Conservation (phyloP, 192 early-diverging fungal genomes). For the Thamnidium elegans region DNA sequence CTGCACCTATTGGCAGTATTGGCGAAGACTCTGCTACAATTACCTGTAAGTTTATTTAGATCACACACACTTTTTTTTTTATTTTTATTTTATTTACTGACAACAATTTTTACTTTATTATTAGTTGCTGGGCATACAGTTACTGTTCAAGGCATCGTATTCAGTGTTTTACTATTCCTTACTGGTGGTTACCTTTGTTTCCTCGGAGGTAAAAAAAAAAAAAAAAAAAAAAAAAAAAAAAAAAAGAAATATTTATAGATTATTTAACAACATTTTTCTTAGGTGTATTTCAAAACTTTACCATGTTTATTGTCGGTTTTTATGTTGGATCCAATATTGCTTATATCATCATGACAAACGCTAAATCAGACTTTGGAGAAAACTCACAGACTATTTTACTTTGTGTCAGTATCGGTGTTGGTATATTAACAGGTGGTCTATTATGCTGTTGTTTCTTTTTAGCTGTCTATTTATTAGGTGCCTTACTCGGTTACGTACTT, state of each 20-base stretch:
- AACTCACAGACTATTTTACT: slow-evolving; percentile 50
- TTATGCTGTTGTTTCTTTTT: slow-evolving; percentile 67
- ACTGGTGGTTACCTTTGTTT: slow-evolving; percentile 35
- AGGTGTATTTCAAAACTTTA: slow-evolving; percentile 41
- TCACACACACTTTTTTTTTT: neutral
- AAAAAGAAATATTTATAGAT: neutral
- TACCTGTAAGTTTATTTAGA: slow-evolving; percentile 4
- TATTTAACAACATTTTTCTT: slow-evolving; percentile 2
- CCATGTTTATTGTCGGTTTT: slow-evolving; percentile 79
- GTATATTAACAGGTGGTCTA: slow-evolving; percentile 63
- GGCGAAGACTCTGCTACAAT: slow-evolving; percentile 1
- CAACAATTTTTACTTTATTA: neutral
- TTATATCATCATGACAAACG: slow-evolving; percentile 50
- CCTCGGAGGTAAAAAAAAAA: slow-evolving; percentile 26
- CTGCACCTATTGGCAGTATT: slow-evolving; percentile 12
- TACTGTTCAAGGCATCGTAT: slow-evolving; percentile 26
- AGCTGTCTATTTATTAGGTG: slow-evolving; percentile 75
- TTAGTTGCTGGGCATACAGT: slow-evolving; percentile 22
- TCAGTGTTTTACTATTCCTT: slow-evolving; percentile 30
- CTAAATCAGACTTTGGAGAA: slow-evolving; percentile 38
- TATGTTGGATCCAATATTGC: slow-evolving; percentile 56
- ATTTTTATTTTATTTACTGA: neutral
- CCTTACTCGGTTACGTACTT: slow-evolving; percentile 71
- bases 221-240: neutral
- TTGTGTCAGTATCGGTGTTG: slow-evolving; percentile 58